A percentile compares a stretch with the other conserved stretches of the same genome.
These are phyloP conservation scores for Aspergillus sp. DNA, from an alignment of 2,329 filamentous ascomycete genomes.

Conservation along the genomic window DNA sequence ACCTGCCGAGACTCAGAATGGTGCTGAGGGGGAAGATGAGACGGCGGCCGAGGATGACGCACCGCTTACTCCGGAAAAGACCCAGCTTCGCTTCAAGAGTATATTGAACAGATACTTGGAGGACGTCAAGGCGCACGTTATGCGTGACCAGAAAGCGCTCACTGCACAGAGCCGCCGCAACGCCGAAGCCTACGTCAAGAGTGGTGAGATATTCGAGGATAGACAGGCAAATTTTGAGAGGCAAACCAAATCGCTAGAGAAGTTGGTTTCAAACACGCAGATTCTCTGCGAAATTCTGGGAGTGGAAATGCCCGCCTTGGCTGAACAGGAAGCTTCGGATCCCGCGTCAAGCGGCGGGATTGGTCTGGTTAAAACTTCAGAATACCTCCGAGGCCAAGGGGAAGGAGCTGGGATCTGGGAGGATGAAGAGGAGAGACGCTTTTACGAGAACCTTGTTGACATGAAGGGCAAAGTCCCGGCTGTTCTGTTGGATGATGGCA, in stretches of 20 bases:
- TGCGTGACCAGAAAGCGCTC: slow-evolving; percentile 90
- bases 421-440: slow-evolving; percentile 94
- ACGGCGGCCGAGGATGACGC: slow-evolving; percentile 60
- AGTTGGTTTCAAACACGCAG: slow-evolving; percentile 85
- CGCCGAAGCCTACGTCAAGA: slow-evolving; percentile 97
- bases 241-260: slow-evolving; percentile 87
- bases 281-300: slow-evolving; percentile 84
- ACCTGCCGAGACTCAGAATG: slow-evolving; percentile 50
- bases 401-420: slow-evolving; percentile 97
- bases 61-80: slow-evolving; percentile 71
- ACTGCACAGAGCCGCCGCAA: slow-evolving; percentile 86
- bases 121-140: slow-evolving; percentile 82
- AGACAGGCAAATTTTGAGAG: slow-evolving; percentile 95
- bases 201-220: slow-evolving; percentile 96
- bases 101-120: slow-evolving; percentile 87
- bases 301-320: slow-evolving; percentile 89
- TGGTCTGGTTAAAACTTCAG: slow-evolving; percentile 88
- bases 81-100: slow-evolving; percentile 82
- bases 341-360: slow-evolving; percentile 72
- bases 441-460: slow-evolving; percentile 96
- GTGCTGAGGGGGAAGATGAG: slow-evolving; percentile 47
- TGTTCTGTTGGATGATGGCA: slow-evolving; percentile 88
- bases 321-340: slow-evolving; percentile 73
- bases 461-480: slow-evolving; percentile 93
- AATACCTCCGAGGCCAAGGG: slow-evolving; percentile 85